Evolutionary conservation across 1,284 basidiomycete species (phyloP), one percentile per base, ranked within the genome.

Genomic region (Ganoderma multipileum): DNA sequence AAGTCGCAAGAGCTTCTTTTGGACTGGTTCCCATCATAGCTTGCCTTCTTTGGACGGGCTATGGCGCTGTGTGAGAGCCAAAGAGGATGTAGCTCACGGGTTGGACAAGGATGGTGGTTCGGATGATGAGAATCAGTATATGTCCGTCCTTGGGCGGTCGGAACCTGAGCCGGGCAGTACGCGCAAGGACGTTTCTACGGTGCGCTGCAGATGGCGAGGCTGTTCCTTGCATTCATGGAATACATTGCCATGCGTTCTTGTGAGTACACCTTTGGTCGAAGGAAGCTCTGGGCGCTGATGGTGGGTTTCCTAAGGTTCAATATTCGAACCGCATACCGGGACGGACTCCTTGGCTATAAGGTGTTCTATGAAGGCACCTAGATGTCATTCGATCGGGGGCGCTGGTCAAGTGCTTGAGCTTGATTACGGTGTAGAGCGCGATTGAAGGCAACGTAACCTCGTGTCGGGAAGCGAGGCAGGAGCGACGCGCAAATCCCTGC

Each of bases 251-350:
- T 44, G 39, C 55, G 58, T 52, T 52, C 42, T 65, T 41, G 33
- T 39, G 58, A 42, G 63, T 63, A 23, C 64, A 39, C 61, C 18
- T 41, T 55, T 30, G 41, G 39, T 42, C 50, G 52, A 28, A 62
- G 58, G 67, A 68, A 71, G 64, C n/a, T 42, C 26, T 28, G 26
- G n/a, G 55, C 69, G 66, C 52, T 68, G 66, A 68, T 60, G 47
- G 26, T n/a, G 50, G 47, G 12, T 11, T 54, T 20, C 33, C 14
- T 63, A 57, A 63, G n/a, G 50, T 60, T 65, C 59, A 61, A 69
- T 55, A 44, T 26, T 63, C 61, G 68, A 52, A 42, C 38, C 42
- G 54, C 55, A 23, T 11, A 33, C 55, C 66, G 65, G 63, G 36
- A 52, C 65, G 52, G 44, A 14, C 14, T 62, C 65, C 33, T 52